Evolutionary conservation across 2,329 filamentous ascomycete species (phyloP).

Genomic region (Nothophoma quercina): DNA sequence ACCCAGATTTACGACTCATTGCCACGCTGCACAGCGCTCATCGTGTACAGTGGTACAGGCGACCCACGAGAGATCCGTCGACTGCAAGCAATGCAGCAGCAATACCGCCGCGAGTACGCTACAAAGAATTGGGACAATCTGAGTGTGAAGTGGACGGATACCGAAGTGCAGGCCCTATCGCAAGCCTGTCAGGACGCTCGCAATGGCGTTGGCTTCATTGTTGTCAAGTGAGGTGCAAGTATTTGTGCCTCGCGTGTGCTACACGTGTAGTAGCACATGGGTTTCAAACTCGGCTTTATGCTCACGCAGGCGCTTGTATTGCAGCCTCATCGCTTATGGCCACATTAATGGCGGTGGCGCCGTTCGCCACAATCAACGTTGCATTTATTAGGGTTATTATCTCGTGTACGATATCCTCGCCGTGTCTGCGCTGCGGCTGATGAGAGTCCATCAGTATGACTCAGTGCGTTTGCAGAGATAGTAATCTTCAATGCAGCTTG

Average conservation of each 20-base stretch:
- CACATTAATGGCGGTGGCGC: background rate
- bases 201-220: constrained; percentile 66
- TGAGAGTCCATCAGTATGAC: background rate
- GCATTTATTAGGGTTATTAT: background rate
- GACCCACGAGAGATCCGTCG: constrained; percentile 65
- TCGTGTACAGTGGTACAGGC: constrained; percentile 70
- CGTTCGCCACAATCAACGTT: background rate
- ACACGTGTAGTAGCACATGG: constrained; percentile 34
- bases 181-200: constrained; percentile 64
- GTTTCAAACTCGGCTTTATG: constrained; percentile 30
- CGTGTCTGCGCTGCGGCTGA: background rate
- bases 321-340: constrained; percentile 6
- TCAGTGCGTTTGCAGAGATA: background rate
- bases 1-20: constrained; percentile 62
- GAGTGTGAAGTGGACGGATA: constrained; percentile 70
- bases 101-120: constrained; percentile 64
- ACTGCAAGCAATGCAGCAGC: constrained; percentile 63
- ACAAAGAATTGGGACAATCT: constrained; percentile 70
- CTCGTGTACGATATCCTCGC: background rate
- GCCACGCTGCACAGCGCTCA: constrained; percentile 66
- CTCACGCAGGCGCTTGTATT: constrained; percentile 19
- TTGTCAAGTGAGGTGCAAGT: constrained; percentile 58
- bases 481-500: background rate
- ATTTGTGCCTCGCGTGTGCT: constrained; percentile 41
- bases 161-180: constrained; percentile 66